phyloP scores from a whole-genome alignment of 306 rosid species.

The Dryas drummondii region DNA sequence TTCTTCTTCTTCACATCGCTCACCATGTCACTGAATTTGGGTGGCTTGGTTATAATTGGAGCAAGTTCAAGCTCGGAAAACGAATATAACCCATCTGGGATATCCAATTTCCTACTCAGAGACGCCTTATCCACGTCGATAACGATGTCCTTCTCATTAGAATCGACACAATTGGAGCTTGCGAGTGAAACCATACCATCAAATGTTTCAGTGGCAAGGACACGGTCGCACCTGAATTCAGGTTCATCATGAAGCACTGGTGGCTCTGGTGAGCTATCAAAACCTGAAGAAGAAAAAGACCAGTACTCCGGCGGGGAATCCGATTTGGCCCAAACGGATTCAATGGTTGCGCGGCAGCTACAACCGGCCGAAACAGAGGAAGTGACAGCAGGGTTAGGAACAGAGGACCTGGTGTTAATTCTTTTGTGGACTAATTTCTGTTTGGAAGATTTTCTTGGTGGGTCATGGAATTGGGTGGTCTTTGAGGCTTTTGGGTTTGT shows the following conservation, averaged over 20 bases:
- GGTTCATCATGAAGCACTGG: constrained; percentile 40
- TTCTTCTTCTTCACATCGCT: constrained; percentile 34
- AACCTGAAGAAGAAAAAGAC: constrained; percentile 41
- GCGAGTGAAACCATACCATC: constrained; percentile 28
- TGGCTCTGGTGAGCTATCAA: constrained; percentile 42
- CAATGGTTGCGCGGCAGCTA: constrained; percentile 48
- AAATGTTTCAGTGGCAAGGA: constrained; percentile 50
- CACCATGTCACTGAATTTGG: constrained; percentile 32
- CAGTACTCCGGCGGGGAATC: constrained; percentile 38
- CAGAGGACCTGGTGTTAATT: constrained; percentile 23
- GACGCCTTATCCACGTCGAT: constrained; percentile 54
- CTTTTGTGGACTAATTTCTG: constrained; percentile 36
- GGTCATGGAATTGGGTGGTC: constrained; percentile 30
- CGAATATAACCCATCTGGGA: constrained; percentile 32
- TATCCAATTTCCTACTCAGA: constrained; percentile 29
- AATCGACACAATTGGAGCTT: constrained; percentile 6
- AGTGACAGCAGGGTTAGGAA: constrained; percentile 29
- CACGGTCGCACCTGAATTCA: constrained; percentile 69
- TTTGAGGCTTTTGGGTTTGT: constrained; percentile 28
- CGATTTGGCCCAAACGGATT: constrained; percentile 56
- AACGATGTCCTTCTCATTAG: constrained; percentile 49
- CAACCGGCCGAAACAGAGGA: constrained; percentile 47
- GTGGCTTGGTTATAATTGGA: constrained; percentile 68
- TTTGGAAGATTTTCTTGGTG: constrained; percentile 57
- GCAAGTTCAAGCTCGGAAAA: constrained; percentile 54